These are phyloP conservation scores for Neobulgaria alba DNA, from an alignment of 2,329 filamentous ascomycete genomes.

Conservation along the genomic window DNA sequence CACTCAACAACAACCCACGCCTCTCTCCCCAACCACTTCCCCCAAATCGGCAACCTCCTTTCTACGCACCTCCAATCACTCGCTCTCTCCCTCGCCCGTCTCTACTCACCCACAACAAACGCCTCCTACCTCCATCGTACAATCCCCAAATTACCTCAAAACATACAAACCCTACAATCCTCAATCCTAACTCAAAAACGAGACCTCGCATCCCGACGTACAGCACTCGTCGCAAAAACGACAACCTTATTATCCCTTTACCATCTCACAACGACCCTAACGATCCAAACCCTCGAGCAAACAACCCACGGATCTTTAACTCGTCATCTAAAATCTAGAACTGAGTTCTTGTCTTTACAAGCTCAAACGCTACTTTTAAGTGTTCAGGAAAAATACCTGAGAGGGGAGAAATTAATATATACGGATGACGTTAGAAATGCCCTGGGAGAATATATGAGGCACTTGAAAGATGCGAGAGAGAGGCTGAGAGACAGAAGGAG, in stretches of 20 bases:
- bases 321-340: slow-evolving; percentile 16
- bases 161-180: slow-evolving; percentile 31
- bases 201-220: slow-evolving; percentile 31
- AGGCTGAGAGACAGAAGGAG: slow-evolving; percentile 21
- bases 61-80: slow-evolving; percentile 41
- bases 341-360: slow-evolving; percentile 14
- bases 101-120: slow-evolving; percentile 39
- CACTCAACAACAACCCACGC: slow-evolving; percentile 43
- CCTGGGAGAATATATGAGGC: slow-evolving; percentile 19
- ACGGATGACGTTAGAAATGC: slow-evolving; percentile 22
- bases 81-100: slow-evolving; percentile 40
- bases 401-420: slow-evolving; percentile 23
- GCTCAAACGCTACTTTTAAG: slow-evolving; percentile 13
- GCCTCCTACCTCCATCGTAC: slow-evolving; percentile 48
- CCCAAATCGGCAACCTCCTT: slow-evolving; percentile 38
- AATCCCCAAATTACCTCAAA: slow-evolving; percentile 40
- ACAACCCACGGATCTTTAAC: slow-evolving; percentile 23
- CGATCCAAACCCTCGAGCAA: slow-evolving; percentile 25
- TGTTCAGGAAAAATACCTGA: slow-evolving; percentile 12
- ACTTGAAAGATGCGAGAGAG: slow-evolving; percentile 22
- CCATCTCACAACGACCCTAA: slow-evolving; percentile 17
- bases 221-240: slow-evolving; percentile 28
- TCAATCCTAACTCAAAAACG: slow-evolving; percentile 35
- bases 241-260: slow-evolving; percentile 17
- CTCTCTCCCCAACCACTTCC: slow-evolving; percentile 39